A percentile compares a stretch with the other conserved stretches of the same genome.
Conservation (phyloP, 192 early-diverging fungal species). For the Coemansia sp. region DNA sequence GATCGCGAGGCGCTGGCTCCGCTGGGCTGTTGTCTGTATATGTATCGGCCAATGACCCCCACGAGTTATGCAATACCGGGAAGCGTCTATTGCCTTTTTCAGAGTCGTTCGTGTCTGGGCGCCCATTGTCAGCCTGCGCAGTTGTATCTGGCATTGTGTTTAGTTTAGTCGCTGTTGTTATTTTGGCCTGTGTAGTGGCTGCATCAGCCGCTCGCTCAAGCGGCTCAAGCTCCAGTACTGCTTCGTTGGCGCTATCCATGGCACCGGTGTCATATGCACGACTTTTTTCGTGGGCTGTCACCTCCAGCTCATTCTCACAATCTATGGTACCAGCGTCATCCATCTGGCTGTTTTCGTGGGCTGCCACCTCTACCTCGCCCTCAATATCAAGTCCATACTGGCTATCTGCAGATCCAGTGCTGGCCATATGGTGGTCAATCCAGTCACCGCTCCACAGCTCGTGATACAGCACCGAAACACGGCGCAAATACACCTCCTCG, state of each 20-base stretch:
- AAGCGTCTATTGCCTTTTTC: neutral
- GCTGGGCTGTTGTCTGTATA: conserved; percentile 5
- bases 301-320: neutral
- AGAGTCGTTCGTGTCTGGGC: conserved; percentile 1
- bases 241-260: neutral
- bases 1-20: neutral
- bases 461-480: conserved; percentile 47
- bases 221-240: neutral
- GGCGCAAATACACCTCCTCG: conserved; percentile 48
- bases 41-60: conserved; percentile 13
- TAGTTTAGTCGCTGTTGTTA: conserved; percentile 2
- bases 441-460: conserved; percentile 51
- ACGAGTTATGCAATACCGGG: conserved; percentile 17
- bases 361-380: neutral
- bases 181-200: neutral
- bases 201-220: neutral
- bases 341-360: neutral
- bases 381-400: neutral
- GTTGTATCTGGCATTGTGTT: conserved; percentile 4
- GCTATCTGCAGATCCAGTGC: neutral
- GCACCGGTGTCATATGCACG: neutral
- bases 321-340: neutral
- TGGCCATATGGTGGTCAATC: conserved; percentile 23
- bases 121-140: neutral
- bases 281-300: neutral